Evolutionary conservation across 345 rosid genomes (phyloP).

Genomic region (Brassica incana): DNA sequence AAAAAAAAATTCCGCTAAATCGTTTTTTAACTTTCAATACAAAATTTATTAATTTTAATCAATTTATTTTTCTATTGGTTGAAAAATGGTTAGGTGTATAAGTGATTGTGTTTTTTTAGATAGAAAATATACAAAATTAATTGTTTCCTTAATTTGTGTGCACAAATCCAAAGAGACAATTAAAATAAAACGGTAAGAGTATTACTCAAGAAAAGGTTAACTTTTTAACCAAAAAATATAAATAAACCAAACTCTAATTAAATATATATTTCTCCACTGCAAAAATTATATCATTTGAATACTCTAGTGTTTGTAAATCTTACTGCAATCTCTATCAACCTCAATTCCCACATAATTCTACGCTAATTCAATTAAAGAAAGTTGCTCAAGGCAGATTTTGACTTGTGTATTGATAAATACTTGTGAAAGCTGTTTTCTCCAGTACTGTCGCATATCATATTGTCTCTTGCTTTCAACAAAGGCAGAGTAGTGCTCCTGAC

Average conservation of each 20-base stretch:
- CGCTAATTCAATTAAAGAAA: conserved; percentile 27
- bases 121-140: no score
- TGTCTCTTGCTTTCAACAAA: conserved; percentile 67
- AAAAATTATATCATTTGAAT: not conserved
- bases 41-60: no score
- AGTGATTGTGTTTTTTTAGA: no score
- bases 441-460: conserved; percentile 60
- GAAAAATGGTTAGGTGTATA: no score
- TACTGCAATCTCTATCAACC: conserved; percentile 35
- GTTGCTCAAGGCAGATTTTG: conserved; percentile 13
- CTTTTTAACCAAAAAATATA: not conserved
- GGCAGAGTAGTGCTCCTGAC: conserved; percentile 80
- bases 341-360: conserved; percentile 7
- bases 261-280: not conserved
- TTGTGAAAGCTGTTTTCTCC: not conserved
- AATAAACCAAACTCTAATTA: not conserved
- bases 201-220: not conserved
- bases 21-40: no score
- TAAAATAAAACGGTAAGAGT: no score
- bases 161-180: no score
- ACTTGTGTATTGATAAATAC: conserved; percentile 22
- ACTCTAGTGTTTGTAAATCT: not conserved
- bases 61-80: no score
- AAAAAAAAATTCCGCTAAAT: no score
- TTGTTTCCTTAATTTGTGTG: no score